Evolutionary conservation across 257 asterid genomes (phyloP), one percentile per base, ranked within the genome.

Genomic region (Lycium barbarum): DNA sequence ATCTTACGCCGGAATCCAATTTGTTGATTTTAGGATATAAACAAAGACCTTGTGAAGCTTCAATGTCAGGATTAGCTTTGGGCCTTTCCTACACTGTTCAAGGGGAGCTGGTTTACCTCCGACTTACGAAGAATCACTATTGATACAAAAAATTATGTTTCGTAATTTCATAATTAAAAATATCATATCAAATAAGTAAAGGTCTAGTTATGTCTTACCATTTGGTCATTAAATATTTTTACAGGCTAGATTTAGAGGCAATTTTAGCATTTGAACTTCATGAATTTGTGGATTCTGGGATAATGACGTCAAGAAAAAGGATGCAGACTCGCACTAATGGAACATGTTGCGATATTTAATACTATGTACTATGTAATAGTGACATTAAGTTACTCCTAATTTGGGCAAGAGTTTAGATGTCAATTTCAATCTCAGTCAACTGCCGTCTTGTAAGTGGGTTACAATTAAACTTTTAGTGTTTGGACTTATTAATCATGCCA

Each of bases 401-500:
- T 3, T 66, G 20, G 59, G 6, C 33, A 73, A 73, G 43, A 47
- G 61, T 26, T 47, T 49, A 76, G 26, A 51, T 51, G 82, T 76
- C 63, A 51, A 76, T 53, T 10, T 76, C 82, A 76, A 76, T 76
- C 6, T 51, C 5, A 76, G 82, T 49, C 63, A 33, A 76, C 22
- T 76, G 63, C 82, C 82, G 63, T 26, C 82, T 51, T 51, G 22
- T 13, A 76, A 22, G 45, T 73, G n/a, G 18, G n/a, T 13, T n/a
- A 49, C 61, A 49, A 47, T 2, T 22, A 36, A 67, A 67, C 10
- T 74, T 26, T 59, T 59, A 59, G 33, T 18, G 65, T 4, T 59
- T 74, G 80, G 80, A 73, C 80, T 73, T n/a, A 20, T 73, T n/a
- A 20, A 73, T 73, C 40, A 73, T 73, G n/a, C 59, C 45, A 22